These are phyloP conservation scores for Cinnamomum micranthum DNA, from an alignment of 164 flowering plant genomes.

Conservation along the genomic window DNA sequence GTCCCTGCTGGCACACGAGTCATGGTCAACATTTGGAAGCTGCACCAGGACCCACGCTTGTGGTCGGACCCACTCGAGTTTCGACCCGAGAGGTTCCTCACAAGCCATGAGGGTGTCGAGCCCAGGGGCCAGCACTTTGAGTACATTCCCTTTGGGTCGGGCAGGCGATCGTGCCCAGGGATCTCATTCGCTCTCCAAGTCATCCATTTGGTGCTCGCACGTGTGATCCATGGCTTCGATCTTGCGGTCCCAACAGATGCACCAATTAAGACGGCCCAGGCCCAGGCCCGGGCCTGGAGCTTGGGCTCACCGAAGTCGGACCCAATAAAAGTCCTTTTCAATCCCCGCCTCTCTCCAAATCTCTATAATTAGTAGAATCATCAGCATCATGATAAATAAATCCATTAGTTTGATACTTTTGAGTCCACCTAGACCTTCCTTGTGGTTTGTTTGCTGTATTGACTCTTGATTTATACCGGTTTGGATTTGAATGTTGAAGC, in stretches of 20 bases:
- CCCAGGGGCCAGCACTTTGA: constrained; percentile 54
- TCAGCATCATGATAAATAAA: no score
- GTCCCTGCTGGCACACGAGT: constrained; percentile 6
- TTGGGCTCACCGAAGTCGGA: constrained; percentile 9
- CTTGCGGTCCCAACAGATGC: background rate
- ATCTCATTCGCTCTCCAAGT: constrained; percentile 50
- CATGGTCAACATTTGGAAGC: constrained; percentile 10
- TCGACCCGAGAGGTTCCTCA: constrained; percentile 13
- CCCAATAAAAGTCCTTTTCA: constrained; percentile 19
- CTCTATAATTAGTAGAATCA: constrained; percentile 4
- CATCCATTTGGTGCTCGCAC: constrained; percentile 24
- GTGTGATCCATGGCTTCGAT: constrained; percentile 13
- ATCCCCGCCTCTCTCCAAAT: constrained; percentile 16
- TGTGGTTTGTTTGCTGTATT: no score
- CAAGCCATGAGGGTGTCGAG: constrained; percentile 1
- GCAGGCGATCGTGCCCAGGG: constrained; percentile 79
- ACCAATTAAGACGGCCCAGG: constrained; percentile 6
- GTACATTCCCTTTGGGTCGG: constrained; percentile 15
- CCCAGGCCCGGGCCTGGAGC: constrained; percentile 17
- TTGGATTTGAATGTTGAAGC: no score
- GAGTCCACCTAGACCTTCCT: no score
- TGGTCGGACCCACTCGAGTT: constrained; percentile 11
- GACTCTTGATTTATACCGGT: no score
- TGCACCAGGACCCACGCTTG: constrained; percentile 10
- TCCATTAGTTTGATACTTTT: no score